phyloP scores from a whole-genome alignment of 495 filamentous ascomycete species.

The Friedmanniomyces simplex region DNA sequence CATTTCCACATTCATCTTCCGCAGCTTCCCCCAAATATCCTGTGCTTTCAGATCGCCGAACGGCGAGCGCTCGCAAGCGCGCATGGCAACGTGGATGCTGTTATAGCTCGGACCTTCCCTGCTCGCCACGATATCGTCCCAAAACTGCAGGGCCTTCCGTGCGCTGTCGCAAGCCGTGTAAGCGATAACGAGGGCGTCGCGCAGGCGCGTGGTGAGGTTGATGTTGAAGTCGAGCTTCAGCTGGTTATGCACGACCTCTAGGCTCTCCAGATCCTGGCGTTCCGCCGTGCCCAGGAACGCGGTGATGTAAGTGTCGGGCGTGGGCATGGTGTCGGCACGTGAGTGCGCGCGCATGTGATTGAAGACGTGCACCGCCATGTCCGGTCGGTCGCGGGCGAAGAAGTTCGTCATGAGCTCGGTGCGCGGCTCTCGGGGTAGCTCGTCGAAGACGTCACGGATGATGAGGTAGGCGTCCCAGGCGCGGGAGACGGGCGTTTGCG shows the following conservation, averaged over 20 bases:
- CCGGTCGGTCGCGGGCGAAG: constrained; percentile 62
- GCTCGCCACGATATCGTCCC: constrained; percentile 65
- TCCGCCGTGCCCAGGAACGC: constrained; percentile 68
- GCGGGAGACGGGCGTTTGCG: constrained; percentile 45
- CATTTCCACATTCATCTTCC: constrained; percentile 63
- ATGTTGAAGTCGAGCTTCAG: constrained; percentile 77
- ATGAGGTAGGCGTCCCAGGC: constrained; percentile 78
- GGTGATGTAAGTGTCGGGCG: constrained; percentile 58
- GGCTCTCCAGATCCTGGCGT: constrained; percentile 43
- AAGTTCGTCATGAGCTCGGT: constrained; percentile 71
- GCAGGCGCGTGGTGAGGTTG: constrained; percentile 61
- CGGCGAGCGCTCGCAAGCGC: constrained; percentile 53
- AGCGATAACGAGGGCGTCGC: constrained; percentile 78
- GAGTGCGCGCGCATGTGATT: constrained; percentile 73
- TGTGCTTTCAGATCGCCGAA: constrained; percentile 55
- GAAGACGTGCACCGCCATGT: constrained; percentile 78
- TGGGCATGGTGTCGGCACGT: constrained; percentile 48
- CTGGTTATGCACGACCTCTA: constrained; percentile 77
- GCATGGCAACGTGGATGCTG: constrained; percentile 67
- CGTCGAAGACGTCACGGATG: constrained; percentile 65
- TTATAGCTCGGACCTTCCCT: constrained; percentile 72
- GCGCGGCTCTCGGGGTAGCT: constrained; percentile 50
- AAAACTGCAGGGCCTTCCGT: constrained; percentile 59
- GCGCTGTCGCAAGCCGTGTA: constrained; percentile 58
- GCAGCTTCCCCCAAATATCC: constrained; percentile 64